These are phyloP conservation scores for Litsea cubeba DNA, from an alignment of 164 flowering plant species.

Conservation along the genomic window DNA sequence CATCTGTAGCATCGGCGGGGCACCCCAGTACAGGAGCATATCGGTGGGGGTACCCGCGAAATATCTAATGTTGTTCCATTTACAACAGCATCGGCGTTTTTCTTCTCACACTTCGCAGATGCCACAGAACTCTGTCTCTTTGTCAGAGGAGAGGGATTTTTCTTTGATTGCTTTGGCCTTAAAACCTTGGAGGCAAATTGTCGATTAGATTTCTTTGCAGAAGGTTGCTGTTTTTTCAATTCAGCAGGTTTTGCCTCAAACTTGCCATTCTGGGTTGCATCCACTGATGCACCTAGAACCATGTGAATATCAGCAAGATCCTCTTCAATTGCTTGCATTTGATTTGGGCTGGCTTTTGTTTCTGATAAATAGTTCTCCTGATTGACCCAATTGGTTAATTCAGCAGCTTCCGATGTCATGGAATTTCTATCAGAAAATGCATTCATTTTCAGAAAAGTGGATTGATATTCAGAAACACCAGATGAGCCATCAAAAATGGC, in stretches of 20 bases:
- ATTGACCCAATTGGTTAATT: conserved; percentile 29
- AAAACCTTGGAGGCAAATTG: conserved; percentile 20
- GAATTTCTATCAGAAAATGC: conserved; percentile 22
- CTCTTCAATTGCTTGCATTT: conserved; percentile 22
- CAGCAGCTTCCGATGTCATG: conserved; percentile 26
- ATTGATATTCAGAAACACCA: conserved; percentile 11
- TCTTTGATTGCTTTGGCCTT: conserved; percentile 37
- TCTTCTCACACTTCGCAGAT: conserved; percentile 34
- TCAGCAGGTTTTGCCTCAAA: conserved; percentile 19
- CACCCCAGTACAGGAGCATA: conserved; percentile 46
- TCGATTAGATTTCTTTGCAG: conserved; percentile 20
- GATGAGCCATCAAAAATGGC: conserved; percentile 7
- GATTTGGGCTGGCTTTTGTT: conserved; percentile 16
- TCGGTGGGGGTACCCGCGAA: conserved; percentile 38
- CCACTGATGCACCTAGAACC: conserved; percentile 13
- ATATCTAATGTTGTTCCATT: conserved; percentile 26
- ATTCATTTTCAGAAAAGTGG: conserved; percentile 22
- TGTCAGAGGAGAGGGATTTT: conserved; percentile 23
- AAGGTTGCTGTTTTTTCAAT: conserved; percentile 24
- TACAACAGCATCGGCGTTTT: conserved; percentile 17
- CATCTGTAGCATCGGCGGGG: conserved; percentile 45
- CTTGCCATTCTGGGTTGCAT: conserved; percentile 10
- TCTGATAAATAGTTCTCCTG: conserved; percentile 18
- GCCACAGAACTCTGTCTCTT: conserved; percentile 21
- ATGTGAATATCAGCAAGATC: conserved; percentile 23